These are phyloP conservation scores for Dioscorea dumetorum DNA, from an alignment of 106 monocot species.

Conservation along the genomic window DNA sequence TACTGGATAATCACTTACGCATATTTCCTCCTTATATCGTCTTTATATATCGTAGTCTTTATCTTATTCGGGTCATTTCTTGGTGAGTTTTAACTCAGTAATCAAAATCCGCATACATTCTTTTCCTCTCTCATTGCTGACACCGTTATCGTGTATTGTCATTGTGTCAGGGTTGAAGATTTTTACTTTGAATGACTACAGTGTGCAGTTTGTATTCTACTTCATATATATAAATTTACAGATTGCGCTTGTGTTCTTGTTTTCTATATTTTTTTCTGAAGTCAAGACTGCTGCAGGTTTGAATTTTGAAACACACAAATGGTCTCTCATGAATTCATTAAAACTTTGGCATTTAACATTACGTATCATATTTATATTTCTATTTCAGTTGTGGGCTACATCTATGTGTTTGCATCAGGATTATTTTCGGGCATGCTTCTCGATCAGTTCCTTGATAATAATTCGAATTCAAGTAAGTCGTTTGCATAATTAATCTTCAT, in stretches of 20 bases:
- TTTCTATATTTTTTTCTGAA: conserved; percentile 28
- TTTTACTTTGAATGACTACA: conserved; percentile 35
- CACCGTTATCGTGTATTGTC: background rate
- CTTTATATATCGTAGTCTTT: background rate
- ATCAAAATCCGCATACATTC: background rate
- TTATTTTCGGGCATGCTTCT: conserved; percentile 13
- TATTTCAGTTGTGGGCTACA: conserved; percentile 14
- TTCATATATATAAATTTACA: conserved; percentile 43
- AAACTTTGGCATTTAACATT: background rate
- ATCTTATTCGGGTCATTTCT: background rate
- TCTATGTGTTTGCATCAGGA: conserved; percentile 27
- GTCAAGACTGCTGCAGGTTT: conserved; percentile 41
- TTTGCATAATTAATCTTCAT: background rate
- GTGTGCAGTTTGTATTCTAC: conserved; percentile 35
- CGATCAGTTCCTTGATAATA: conserved; percentile 7
- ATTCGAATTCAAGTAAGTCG: conserved; percentile 17
- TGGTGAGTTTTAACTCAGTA: background rate
- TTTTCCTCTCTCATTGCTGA: background rate
- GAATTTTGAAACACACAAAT: background rate
- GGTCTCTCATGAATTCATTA: background rate
- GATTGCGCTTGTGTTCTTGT: conserved; percentile 40
- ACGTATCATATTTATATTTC: background rate
- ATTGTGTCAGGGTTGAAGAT: conserved; percentile 29
- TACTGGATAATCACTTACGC: conserved; percentile 1
- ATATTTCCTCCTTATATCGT: background rate